Evolutionary conservation across 768 basidiomycete species (phyloP), one percentile per base, ranked within the genome.

Genomic region (Crucibulum laeve): DNA sequence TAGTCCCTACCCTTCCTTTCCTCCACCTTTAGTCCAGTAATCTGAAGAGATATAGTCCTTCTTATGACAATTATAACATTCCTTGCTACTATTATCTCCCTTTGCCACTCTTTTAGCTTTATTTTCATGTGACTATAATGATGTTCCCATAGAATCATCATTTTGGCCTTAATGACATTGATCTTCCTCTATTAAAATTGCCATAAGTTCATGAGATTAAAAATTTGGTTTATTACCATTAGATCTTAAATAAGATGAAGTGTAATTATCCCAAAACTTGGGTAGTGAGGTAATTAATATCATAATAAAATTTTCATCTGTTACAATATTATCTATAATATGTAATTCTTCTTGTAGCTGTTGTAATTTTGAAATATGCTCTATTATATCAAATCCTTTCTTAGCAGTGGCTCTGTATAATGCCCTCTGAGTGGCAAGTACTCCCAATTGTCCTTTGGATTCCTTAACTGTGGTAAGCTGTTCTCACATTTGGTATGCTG

Each of bases 21-120:
- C 64, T 44, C 64, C 64, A 3, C 64, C 64, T 39, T 57, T 57
- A 11, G 46, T 38, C 59, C 59, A 59, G 44, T 60, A 62, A 34
- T 61, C 58, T n/a, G 28, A 33, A 25, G 26, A 42, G 2, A 51
- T 47, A 43, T 67, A 63, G 3, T n/a, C 63, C 17, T 49, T 62
- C 51, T 60, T 61, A 26, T 55, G 40, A 40, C 65, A 65, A 40
- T 65, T 67, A 17, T 51, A 55, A 45, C 63, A 65, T 46, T 45
- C 46, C 39, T 48, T 8, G 19, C 25, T 17, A 17, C n/a, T n/a
- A n/a, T 19, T 36, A 36, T 48, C 45, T 38, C 40, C 43, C 25
- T 15, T 15, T 28, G 25, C n/a, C 21, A 53, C 3, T 51, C 53
- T 38, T 38, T 43, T 4, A 35, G 15, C 18, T 38, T 28, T 21